Evolutionary conservation across 31 red algal species (phyloP).

Genomic region (Odonthalia washingtoniensis): DNA sequence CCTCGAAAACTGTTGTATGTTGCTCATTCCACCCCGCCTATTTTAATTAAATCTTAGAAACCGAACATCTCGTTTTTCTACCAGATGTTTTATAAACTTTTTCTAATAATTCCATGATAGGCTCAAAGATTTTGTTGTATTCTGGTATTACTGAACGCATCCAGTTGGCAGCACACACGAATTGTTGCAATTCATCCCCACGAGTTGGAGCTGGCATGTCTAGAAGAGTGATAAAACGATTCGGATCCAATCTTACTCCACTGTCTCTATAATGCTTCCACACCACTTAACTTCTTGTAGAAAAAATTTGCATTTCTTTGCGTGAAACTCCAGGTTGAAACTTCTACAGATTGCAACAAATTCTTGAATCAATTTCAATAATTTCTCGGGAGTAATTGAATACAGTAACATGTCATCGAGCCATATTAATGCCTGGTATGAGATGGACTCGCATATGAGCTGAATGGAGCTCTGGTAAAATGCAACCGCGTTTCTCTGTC

Average conservation of each 20-base stretch:
- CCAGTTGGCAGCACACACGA: too few species aligned
- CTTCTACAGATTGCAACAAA: too few species aligned
- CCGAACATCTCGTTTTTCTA: background rate
- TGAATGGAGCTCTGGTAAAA: slow-evolving; percentile 23
- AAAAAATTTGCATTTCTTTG: slow-evolving; percentile 10
- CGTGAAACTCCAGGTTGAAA: background rate
- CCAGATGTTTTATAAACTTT: slow-evolving; percentile 1
- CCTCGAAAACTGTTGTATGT: background rate
- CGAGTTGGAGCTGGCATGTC: background rate
- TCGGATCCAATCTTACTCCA: background rate
- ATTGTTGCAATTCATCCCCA: slow-evolving; percentile 7
- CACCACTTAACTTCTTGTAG: background rate
- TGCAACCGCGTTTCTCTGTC: slow-evolving; percentile 30
- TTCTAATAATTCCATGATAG: background rate
- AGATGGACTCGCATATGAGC: slow-evolving; percentile 5
- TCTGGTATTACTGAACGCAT: background rate
- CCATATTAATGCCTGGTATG: background rate
- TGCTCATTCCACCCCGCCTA: background rate
- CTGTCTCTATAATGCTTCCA: background rate
- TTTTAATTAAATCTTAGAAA: background rate
- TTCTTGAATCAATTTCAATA: background rate
- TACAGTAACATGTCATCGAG: slow-evolving; percentile 16
- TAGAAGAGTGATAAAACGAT: background rate
- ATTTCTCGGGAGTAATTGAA: background rate
- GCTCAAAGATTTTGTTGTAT: background rate